Conservation (phyloP, 768 basidiomycete genomes). For the Crepidotus variabilis region DNA sequence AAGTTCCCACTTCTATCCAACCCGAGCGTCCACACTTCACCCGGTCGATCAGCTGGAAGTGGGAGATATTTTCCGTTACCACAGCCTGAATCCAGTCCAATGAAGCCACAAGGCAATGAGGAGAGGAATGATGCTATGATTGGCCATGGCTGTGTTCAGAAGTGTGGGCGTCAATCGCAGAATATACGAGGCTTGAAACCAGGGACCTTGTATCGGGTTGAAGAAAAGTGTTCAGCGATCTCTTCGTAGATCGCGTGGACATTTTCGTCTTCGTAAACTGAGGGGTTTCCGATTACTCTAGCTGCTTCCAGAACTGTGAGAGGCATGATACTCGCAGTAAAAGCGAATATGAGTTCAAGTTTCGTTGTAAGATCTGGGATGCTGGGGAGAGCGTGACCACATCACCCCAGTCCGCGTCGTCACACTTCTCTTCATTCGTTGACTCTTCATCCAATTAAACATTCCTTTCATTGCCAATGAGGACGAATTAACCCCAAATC, state of each 20-base stretch:
- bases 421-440: no score
- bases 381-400: no score
- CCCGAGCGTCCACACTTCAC: conserved; percentile 69
- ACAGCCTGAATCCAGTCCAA: conserved; percentile 93
- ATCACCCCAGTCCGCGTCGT: no score
- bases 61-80: conserved; percentile 98
- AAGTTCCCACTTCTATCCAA: conserved; percentile 81
- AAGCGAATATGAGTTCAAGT: conserved; percentile 3
- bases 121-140: conserved; percentile 74
- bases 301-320: conserved; percentile 37
- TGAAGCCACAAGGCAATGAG: conserved; percentile 66
- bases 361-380: no score
- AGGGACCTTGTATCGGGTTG: conserved; percentile 81
- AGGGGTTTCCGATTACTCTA: conserved; percentile 44
- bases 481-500: no score
- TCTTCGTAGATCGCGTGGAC: conserved; percentile 83
- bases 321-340: no score
- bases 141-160: conserved; percentile 85
- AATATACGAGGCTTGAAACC: not conserved
- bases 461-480: no score
- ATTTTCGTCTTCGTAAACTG: conserved; percentile 64
- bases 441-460: no score
- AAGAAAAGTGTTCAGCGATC: conserved; percentile 85
- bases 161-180: conserved; percentile 6
- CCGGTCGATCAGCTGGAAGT: conserved; percentile 58